Base-by-base conservation (phyloP, 2,329 filamentous ascomycete genomes). In the Ceratocystis papillata region DNA sequence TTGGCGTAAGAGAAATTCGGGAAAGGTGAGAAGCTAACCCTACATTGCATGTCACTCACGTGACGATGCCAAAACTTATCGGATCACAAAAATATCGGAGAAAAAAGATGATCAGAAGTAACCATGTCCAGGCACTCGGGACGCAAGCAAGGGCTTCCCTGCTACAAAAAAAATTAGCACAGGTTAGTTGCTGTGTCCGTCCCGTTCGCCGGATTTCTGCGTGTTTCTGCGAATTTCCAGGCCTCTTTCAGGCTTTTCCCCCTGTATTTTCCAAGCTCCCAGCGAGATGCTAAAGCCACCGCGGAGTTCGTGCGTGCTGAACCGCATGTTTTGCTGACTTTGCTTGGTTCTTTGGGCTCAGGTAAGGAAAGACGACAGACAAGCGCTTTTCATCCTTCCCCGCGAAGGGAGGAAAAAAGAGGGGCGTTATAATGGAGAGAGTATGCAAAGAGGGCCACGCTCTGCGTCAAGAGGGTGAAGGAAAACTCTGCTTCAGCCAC, bases 41-140 rank as follows among this genome's bases (percentile, higher is more conserved):
- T 50, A 50, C 17, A 50, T 50, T 20, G n/a, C 46, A 50, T 1
- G 1, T n/a, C 17, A 22, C 1, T 50, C 53, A 57, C 53, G 53
- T 57, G 53, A 30, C 10, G 10, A 7, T n/a, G 22, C 3, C 22
- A 6, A 30, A 10, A 5, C 17, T 55, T 10, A 20, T 55, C 25
- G 5, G 20, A 55, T 28, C 20, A 15, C 50, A 25, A 8, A 55
- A 22, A 33, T 28, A 57, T 28, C 25, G 22, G 22, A 57, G 17
- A 12, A 57, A 57, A 57, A 30, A 57, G 5, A 57, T 17, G 53
- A 57, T 57, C 25, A 50, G 17, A 50, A 22, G 45, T 20, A 48
- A 57, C 25, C 53, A 57, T 33, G 53, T 57, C 53, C 53, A 57
- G 53, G 25, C 53, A 57, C 53, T 57, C 53, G 53, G 53, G 53